Conservation (phyloP, 805 yeast species). For the Wickerhamiella qilinensis region DNA sequence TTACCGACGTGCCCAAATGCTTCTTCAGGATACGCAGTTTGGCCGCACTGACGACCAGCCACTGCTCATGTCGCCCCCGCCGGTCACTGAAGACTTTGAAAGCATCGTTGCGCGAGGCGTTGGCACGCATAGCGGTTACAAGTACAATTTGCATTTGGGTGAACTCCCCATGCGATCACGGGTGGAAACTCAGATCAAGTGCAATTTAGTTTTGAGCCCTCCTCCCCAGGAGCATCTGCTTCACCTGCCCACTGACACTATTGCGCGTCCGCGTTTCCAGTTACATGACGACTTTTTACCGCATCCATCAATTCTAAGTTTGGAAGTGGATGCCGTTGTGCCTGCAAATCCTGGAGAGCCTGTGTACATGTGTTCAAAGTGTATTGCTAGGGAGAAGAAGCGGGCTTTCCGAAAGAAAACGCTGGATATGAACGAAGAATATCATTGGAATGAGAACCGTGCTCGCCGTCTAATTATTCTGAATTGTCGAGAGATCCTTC, state of each 20-base stretch:
- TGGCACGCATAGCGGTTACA: constrained; percentile 4
- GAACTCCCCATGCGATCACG: constrained; percentile 70
- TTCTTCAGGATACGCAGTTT: constrained; percentile 9
- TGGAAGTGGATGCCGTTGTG: constrained; percentile 71
- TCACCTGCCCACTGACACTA: constrained; percentile 74
- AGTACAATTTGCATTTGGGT: constrained; percentile 21
- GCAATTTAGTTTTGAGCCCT: constrained; percentile 52
- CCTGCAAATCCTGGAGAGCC: constrained; percentile 26
- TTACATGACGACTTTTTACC: constrained; percentile 25
- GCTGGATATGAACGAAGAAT: constrained; percentile 55
- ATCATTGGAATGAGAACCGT: constrained; percentile 61
- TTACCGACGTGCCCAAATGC: constrained; percentile 8
- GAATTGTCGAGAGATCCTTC: constrained; percentile 74
- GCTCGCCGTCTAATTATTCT: constrained; percentile 75
- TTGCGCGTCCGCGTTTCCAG: constrained; percentile 74
- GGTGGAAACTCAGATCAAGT: constrained; percentile 89
- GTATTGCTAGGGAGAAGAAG: constrained; percentile 84
- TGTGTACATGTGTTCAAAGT: constrained; percentile 75
- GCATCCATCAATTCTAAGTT: constrained; percentile 19
- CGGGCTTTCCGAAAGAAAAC: constrained; percentile 85
- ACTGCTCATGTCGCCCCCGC: constrained; percentile 4
- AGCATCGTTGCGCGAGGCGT: constrained; percentile 3
- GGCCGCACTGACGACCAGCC: constrained; percentile 9
- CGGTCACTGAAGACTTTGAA: constrained; percentile 6
- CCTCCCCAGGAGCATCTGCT: constrained; percentile 59